Percentiles rank a stretch among this genome's conserved stretches.
Conservation (phyloP, 2,329 filamentous ascomycete genomes). For the Aspergillus ruber region DNA sequence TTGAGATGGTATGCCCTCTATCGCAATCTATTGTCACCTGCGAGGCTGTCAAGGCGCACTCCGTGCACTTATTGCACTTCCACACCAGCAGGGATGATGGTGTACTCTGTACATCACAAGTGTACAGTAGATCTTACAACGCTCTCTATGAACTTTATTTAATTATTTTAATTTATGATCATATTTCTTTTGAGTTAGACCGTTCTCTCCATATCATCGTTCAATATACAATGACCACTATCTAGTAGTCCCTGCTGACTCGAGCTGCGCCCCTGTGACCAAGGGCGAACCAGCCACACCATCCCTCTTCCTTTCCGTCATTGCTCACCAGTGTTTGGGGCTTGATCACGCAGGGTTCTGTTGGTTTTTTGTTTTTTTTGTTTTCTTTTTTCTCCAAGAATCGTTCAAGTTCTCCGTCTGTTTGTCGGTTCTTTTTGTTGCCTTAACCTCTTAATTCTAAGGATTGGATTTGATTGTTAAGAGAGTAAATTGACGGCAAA, state of each 20-base stretch:
- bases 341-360: neutral
- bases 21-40: neutral
- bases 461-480: neutral
- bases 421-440: neutral
- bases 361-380: neutral
- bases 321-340: neutral
- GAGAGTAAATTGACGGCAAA: too few species aligned
- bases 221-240: neutral
- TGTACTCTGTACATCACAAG: too few species aligned
- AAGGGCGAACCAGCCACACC: slow-evolving; percentile 8
- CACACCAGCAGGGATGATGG: too few species aligned
- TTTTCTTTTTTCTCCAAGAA: neutral
- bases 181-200: neutral
- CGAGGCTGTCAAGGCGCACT: neutral
- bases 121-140: too few species aligned
- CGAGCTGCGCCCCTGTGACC: slow-evolving; percentile 17
- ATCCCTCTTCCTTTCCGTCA: neutral
- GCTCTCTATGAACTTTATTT: too few species aligned
- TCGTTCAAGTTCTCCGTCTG: too few species aligned
- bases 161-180: too few species aligned
- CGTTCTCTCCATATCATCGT: neutral
- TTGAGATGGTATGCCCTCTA: neutral
- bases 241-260: slow-evolving; percentile 16
- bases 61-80: too few species aligned
- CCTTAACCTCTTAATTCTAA: neutral